Conservation (phyloP, 2,329 filamentous ascomycete genomes). For the Hymenoscyphus linearis region DNA sequence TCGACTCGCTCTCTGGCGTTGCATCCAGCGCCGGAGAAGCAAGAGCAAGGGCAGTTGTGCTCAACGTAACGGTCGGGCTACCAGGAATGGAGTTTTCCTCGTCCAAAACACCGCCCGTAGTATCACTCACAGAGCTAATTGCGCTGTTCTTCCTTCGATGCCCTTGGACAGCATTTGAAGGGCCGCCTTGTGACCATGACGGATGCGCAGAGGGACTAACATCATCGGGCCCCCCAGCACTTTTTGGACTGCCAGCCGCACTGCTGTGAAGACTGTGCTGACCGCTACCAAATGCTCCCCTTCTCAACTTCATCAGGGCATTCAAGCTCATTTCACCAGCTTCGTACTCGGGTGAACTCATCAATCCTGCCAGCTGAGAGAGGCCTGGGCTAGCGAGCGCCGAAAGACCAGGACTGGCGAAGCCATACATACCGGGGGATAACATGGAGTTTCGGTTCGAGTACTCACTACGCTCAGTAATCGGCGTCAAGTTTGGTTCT, state of each 20-base stretch:
- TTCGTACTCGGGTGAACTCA: slow-evolving; percentile 49
- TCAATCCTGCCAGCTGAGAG: slow-evolving; percentile 64
- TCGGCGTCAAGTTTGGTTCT: slow-evolving; percentile 91
- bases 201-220: slow-evolving; percentile 22
- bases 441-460: slow-evolving; percentile 88
- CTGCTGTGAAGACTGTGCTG: slow-evolving; percentile 63
- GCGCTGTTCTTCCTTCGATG: slow-evolving; percentile 24
- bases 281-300: slow-evolving; percentile 75
- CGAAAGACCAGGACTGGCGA: slow-evolving; percentile 29
- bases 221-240: slow-evolving; percentile 22
- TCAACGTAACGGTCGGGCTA: slow-evolving; percentile 23
- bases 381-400: slow-evolving; percentile 65
- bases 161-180: slow-evolving; percentile 3
- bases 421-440: slow-evolving; percentile 40
- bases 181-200: slow-evolving; percentile 19
- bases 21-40: background rate
- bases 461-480: slow-evolving; percentile 93
- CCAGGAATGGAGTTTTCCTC: slow-evolving; percentile 14
- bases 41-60: background rate
- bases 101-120: slow-evolving; percentile 8
- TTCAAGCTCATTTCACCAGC: slow-evolving; percentile 63
- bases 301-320: slow-evolving; percentile 63
- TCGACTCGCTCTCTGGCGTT: slow-evolving; percentile 16
- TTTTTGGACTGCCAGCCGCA: slow-evolving; percentile 31
- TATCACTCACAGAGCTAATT: slow-evolving; percentile 23